Evolutionary conservation across 495 filamentous ascomycete species (phyloP).

Genomic region (Talaromyces wortmannii): DNA sequence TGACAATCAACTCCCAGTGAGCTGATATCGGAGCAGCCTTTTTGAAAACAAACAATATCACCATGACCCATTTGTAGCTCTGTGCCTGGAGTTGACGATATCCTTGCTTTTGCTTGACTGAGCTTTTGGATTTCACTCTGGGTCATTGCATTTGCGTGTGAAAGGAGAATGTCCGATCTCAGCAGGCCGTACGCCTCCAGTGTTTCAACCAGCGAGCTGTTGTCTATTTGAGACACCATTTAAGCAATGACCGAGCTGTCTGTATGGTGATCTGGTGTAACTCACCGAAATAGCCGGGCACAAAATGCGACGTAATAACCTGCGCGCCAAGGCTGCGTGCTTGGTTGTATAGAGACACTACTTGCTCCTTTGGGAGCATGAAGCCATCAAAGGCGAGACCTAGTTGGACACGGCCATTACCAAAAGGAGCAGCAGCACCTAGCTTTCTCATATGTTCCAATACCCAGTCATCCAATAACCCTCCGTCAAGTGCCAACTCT

Average conservation of each 20-base stretch:
- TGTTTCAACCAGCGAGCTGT: slow-evolving; percentile 15
- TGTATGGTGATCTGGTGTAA: too few species aligned
- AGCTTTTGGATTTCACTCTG: slow-evolving; percentile 19
- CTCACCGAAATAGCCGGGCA: too few species aligned
- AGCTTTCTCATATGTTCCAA: slow-evolving; percentile 26
- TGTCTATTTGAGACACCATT: neutral
- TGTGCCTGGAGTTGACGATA: slow-evolving; percentile 32
- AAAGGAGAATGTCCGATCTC: slow-evolving; percentile 25
- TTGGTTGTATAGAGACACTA: slow-evolving; percentile 20
- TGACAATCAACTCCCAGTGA: slow-evolving; percentile 46
- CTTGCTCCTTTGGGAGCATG: slow-evolving; percentile 23
- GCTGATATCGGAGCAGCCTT: slow-evolving; percentile 14
- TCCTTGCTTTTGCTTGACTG: slow-evolving; percentile 9
- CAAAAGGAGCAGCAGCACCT: slow-evolving; percentile 21
- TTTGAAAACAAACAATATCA: slow-evolving; percentile 19
- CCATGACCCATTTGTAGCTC: slow-evolving; percentile 35
- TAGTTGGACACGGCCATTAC: slow-evolving; percentile 27
- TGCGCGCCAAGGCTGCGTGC: slow-evolving; percentile 18
- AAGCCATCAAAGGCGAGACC: slow-evolving; percentile 36
- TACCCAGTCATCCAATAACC: slow-evolving; percentile 33
- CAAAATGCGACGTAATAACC: slow-evolving; percentile 19
- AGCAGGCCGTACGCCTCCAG: slow-evolving; percentile 27
- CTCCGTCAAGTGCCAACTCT: slow-evolving; percentile 15
- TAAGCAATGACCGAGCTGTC: too few species aligned
- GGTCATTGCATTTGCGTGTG: slow-evolving; percentile 21